Evolutionary conservation across 2,329 filamentous ascomycete species (phyloP), one percentile per base, ranked within the genome.

Genomic region (Colletotrichum filicis): DNA sequence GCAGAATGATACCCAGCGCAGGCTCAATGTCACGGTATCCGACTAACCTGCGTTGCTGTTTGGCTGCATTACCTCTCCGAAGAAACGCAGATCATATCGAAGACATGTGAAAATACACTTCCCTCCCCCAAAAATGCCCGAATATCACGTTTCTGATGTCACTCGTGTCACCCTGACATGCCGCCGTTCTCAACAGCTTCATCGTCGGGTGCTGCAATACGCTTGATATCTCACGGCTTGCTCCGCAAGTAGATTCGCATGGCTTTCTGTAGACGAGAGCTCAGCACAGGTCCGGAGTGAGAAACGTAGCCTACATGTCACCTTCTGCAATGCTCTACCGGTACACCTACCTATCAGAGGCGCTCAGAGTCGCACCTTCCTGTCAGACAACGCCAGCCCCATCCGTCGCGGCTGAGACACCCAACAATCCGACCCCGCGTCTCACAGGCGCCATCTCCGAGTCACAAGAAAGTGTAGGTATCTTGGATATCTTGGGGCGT

Each of bases 371-470:
- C 26, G 12, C 22, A 24, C 26, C 22, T 24, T 24, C 12, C 53
- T 49, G 42, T 11, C 42, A 49, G 6, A 49, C 42, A 49, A 9
- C 42, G 42, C 42, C 42, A 49, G 42, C 60, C 26, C 30, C 19
- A 32, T 35, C 22, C 60, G 12, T 37, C n/a, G 30, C 62, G 26
- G 9, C 62, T 57, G 52, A 65, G 62, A 65, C 62, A n/a, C 62
- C 32, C 62, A 65, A 56, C 62, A 65, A 42, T 37, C 52, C 52
- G 1, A 65, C 62, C 62, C 62, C 62, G 52, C 62, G 52, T 56
- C 52, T 65, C 61, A 63, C 11, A 24, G 42, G 46, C 22, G 32
- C 30, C 49, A n/a, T 46, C 37, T 19, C 28, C 12, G 8, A 16
- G 9, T 5, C 14, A 11, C 11, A 16, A 37, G 30, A 2, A 32